A percentile compares a stretch with the other conserved stretches of the same genome.
These are phyloP conservation scores for Ustilago xerochloae DNA, from an alignment of 1,284 basidiomycete genomes.

Conservation along the genomic window DNA sequence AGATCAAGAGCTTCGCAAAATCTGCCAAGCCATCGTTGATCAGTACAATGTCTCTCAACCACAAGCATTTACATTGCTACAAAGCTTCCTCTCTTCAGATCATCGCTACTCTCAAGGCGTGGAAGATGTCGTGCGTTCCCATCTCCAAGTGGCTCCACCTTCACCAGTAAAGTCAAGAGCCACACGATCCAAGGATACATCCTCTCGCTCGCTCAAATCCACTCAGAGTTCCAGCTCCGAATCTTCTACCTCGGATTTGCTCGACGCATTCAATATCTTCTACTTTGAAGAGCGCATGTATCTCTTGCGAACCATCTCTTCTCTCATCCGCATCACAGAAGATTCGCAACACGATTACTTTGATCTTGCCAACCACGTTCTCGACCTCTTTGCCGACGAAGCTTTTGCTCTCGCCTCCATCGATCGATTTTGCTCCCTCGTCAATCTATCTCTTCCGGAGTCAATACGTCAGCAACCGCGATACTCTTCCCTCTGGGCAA, in stretches of 20 bases:
- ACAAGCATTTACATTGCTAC: slow-evolving; percentile 77
- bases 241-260: slow-evolving; percentile 68
- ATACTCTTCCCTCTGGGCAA: slow-evolving; percentile 78
- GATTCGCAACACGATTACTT: slow-evolving; percentile 73
- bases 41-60: slow-evolving; percentile 81
- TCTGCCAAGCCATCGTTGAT: slow-evolving; percentile 76
- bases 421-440: slow-evolving; percentile 72
- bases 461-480: slow-evolving; percentile 73
- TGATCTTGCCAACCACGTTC: slow-evolving; percentile 72
- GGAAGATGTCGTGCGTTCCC: slow-evolving; percentile 10
- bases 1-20: slow-evolving; percentile 76
- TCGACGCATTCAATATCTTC: slow-evolving; percentile 80
- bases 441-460: slow-evolving; percentile 71
- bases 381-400: slow-evolving; percentile 75
- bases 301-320: slow-evolving; percentile 71
- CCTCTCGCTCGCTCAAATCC: slow-evolving; percentile 1
- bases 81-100: slow-evolving; percentile 82
- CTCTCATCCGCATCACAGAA: slow-evolving; percentile 74
- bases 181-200: not conserved
- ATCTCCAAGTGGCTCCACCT: slow-evolving; percentile 16
- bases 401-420: slow-evolving; percentile 75
- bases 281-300: slow-evolving; percentile 82
- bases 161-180: slow-evolving; percentile 17
- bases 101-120: slow-evolving; percentile 72
- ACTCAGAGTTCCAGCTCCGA: slow-evolving; percentile 4